phyloP scores from a whole-genome alignment of 1,284 basidiomycete genomes.

The Sporisorium graminicola region DNA sequence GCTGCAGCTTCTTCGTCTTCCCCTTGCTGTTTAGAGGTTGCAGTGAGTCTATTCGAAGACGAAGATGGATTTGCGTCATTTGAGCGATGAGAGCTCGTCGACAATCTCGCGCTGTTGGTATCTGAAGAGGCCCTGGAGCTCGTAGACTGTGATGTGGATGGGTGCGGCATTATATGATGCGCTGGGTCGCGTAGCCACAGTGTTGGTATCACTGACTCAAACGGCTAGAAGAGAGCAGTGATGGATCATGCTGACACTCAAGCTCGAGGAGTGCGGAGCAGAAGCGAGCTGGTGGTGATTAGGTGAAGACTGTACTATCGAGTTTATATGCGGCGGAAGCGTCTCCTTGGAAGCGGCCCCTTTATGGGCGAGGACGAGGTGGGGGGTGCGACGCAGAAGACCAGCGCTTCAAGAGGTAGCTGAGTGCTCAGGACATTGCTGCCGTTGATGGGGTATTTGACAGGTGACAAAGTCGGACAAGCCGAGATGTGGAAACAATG shows the following conservation, averaged over 20 bases:
- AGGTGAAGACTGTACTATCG: neutral
- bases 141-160: neutral
- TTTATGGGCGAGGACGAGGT: neutral
- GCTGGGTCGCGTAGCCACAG: neutral
- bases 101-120: neutral
- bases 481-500: neutral
- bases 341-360: neutral
- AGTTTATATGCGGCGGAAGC: neutral
- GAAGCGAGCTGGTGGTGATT: neutral
- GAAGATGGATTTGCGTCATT: neutral
- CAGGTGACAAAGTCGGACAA: conserved; percentile 9
- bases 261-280: neutral
- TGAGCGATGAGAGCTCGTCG: neutral
- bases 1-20: conserved; percentile 11
- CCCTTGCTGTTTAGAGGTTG: neutral
- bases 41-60: neutral
- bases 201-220: neutral
- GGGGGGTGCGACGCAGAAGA: neutral
- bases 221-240: neutral
- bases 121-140: conserved; percentile 9
- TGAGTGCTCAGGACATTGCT: conserved; percentile 3
- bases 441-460: conserved; percentile 19
- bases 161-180: neutral
- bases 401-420: neutral
- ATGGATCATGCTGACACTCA: neutral